A percentile compares a stretch with the other conserved stretches of the same genome.
phyloP scores from a whole-genome alignment of 257 asterid genomes.

The Solanum pennellii region DNA sequence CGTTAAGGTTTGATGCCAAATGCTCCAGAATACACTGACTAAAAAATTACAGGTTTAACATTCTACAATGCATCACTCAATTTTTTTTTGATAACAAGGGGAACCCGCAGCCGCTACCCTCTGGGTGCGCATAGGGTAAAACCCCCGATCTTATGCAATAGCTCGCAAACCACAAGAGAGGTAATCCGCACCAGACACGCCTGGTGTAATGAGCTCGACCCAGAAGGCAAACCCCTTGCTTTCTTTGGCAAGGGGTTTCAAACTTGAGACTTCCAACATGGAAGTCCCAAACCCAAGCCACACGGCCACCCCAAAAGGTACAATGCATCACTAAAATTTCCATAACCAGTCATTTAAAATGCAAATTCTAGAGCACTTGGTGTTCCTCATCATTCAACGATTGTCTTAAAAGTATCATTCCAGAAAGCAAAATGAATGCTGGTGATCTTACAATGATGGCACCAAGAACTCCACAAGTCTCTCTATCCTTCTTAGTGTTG shows the following conservation, averaged over 20 bases:
- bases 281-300: too few relatives aligned
- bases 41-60: background rate
- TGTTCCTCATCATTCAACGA: background rate
- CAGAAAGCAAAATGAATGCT: background rate
- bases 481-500: slow-evolving; percentile 30
- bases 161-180: too few relatives aligned
- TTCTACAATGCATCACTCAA: background rate
- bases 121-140: too few relatives aligned
- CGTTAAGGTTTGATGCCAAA: background rate
- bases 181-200: too few relatives aligned
- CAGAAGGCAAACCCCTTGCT: too few relatives aligned
- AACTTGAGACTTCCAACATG: too few relatives aligned
- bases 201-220: too few relatives aligned
- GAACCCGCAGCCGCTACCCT: too few relatives aligned
- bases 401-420: background rate
- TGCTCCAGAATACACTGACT: background rate
- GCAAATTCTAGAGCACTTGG: background rate
- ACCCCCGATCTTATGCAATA: too few relatives aligned
- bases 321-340: background rate
- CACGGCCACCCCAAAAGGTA: too few relatives aligned
- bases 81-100: too few relatives aligned
- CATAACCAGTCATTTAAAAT: background rate
- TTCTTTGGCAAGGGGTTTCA: too few relatives aligned
- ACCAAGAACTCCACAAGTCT: slow-evolving; percentile 53
- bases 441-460: slow-evolving; percentile 30